Evolutionary conservation across 2,329 filamentous ascomycete genomes (phyloP).

Genomic region (Tolypocladium tundrense): DNA sequence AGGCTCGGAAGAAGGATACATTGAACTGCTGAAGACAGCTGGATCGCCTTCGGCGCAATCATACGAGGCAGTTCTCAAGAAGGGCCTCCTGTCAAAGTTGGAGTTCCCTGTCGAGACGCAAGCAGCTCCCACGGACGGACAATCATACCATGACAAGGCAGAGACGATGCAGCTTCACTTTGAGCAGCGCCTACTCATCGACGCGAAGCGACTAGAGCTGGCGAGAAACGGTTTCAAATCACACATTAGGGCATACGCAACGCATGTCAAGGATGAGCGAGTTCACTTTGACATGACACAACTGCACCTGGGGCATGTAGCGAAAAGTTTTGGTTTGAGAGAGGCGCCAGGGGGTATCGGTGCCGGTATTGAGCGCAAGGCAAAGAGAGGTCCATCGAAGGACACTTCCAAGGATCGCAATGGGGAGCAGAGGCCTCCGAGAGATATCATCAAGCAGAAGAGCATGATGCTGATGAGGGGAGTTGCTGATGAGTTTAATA

Average conservation of each 20-base stretch:
- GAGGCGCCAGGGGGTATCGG: conserved; percentile 82
- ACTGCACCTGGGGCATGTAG: conserved; percentile 83
- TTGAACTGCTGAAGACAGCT: conserved; percentile 54
- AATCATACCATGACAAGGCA: conserved; percentile 38
- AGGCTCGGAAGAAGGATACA: conserved; percentile 85
- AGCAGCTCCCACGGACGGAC: conserved; percentile 27
- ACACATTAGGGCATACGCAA: conserved; percentile 89
- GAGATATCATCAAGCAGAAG: conserved; percentile 45
- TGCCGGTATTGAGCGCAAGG: conserved; percentile 38
- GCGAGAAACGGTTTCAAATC: conserved; percentile 82
- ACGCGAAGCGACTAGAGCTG: conserved; percentile 63
- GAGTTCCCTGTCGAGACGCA: conserved; percentile 64
- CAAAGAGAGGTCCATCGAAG: conserved; percentile 23
- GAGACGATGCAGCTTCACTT: conserved; percentile 50
- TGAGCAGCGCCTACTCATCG: conserved; percentile 48
- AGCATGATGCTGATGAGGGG: conserved; percentile 57
- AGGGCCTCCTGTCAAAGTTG: conserved; percentile 51
- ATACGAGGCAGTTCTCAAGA: conserved; percentile 49
- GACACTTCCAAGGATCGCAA: conserved; percentile 13
- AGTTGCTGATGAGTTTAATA: conserved; percentile 56
- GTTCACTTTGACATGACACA: conserved; percentile 84
- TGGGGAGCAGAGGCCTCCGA: conserved; percentile 20
- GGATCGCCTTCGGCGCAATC: conserved; percentile 37
- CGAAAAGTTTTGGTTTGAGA: conserved; percentile 84
- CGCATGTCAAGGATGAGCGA: conserved; percentile 78